Percentiles rank a stretch among this genome's conserved stretches.
Evolutionary conservation across 106 monocot species (phyloP).

Genomic region (Acorus calamus): DNA sequence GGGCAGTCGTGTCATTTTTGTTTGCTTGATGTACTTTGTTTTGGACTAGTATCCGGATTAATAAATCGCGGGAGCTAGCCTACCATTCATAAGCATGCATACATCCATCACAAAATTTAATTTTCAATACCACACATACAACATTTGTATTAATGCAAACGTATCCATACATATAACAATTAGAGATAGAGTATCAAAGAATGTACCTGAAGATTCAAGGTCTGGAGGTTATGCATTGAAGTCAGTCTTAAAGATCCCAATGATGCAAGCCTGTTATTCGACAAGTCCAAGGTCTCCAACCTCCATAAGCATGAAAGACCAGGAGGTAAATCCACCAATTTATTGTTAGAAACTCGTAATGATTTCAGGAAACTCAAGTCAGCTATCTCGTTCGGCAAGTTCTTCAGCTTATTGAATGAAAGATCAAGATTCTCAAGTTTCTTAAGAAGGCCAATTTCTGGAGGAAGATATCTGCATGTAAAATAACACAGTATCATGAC

Average conservation of each 20-base stretch:
- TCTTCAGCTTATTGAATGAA: conserved; percentile 97
- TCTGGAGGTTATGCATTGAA: conserved; percentile 54
- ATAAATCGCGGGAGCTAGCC: too few species aligned
- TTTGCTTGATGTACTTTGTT: too few species aligned
- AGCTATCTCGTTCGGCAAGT: conserved; percentile 65
- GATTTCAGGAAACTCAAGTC: conserved; percentile 51
- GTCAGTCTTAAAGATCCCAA: conserved; percentile 43
- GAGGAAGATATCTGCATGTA: conserved; percentile 67
- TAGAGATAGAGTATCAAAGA: neutral
- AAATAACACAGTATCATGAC: neutral
- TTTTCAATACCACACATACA: too few species aligned
- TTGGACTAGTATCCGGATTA: too few species aligned
- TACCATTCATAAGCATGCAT: too few species aligned
- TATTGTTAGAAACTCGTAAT: conserved; percentile 78
- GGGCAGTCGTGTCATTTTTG: too few species aligned
- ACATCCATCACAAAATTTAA: too few species aligned
- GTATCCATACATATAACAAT: neutral
- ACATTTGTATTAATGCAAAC: too few species aligned
- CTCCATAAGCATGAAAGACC: conserved; percentile 47
- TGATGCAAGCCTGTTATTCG: conserved; percentile 79
- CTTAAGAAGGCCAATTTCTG: conserved; percentile 71
- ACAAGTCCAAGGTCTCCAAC: conserved; percentile 75
- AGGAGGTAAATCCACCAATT: conserved; percentile 71
- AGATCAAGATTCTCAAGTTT: conserved; percentile 90
- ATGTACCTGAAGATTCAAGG: conserved; percentile 82